Conservation (phyloP, 305 asterid species). For the Fraxinus velutina region DNA sequence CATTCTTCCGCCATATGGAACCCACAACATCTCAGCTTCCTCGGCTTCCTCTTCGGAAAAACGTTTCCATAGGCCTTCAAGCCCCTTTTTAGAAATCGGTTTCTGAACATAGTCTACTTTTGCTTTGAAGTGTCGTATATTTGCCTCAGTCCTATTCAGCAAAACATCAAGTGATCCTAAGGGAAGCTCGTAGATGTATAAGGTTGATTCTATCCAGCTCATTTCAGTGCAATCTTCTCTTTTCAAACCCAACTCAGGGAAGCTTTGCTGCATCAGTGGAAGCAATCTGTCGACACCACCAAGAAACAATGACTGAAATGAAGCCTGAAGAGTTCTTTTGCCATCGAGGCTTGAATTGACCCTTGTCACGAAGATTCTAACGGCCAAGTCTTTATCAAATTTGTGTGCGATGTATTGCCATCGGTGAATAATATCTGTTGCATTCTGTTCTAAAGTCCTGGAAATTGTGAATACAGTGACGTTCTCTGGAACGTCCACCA, state of each 20-base stretch:
- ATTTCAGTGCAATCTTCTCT: neutral
- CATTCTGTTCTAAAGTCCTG: neutral
- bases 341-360: neutral
- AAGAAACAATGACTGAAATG: neutral
- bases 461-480: neutral
- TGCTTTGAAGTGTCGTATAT: neutral
- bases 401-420: neutral
- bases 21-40: neutral
- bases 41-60: neutral
- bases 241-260: neutral
- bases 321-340: neutral
- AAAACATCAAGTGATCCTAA: neutral
- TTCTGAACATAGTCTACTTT: neutral
- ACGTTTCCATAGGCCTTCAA: neutral
- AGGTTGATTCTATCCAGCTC: neutral
- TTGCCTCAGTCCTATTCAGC: neutral
- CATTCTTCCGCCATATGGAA: neutral
- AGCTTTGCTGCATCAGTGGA: neutral
- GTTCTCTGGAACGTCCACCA: neutral
- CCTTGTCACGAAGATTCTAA: neutral
- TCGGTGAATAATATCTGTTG: neutral
- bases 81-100: neutral
- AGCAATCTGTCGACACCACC: neutral
- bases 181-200: neutral
- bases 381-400: neutral